phyloP scores from a whole-genome alignment of 345 rosid genomes.

The Sisymbrium irio region DNA sequence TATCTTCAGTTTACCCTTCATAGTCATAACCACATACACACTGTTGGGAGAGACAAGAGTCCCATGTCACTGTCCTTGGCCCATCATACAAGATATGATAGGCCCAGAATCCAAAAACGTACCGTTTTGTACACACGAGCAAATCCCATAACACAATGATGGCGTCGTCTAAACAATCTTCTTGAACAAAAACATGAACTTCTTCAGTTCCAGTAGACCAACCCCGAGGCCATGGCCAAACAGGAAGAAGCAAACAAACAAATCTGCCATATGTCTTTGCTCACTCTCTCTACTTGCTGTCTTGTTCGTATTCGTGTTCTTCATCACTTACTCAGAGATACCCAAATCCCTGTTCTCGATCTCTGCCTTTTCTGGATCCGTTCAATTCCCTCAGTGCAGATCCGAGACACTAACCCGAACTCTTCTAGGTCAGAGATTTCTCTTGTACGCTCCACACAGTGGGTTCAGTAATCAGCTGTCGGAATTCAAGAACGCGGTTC shows the following conservation, averaged over 20 bases:
- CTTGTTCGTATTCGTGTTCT: conserved; percentile 33
- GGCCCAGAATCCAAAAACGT: not conserved
- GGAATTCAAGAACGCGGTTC: conserved; percentile 75
- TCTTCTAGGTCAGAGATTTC: conserved; percentile 47
- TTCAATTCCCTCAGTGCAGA: conserved; percentile 46
- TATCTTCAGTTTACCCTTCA: not conserved
- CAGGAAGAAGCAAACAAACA: conserved; percentile 44
- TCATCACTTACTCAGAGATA: conserved; percentile 41
- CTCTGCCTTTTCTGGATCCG: conserved; percentile 38
- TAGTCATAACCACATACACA: not conserved
- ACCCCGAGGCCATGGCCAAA: conserved; percentile 36
- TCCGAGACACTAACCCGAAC: conserved; percentile 22
- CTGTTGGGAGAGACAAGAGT: not conserved
- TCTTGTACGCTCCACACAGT: conserved; percentile 86
- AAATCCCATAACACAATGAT: not conserved
- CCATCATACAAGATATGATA: not conserved
- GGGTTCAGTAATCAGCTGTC: conserved; percentile 96
- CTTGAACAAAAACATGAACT: conserved; percentile 37
- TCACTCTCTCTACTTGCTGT: conserved; percentile 26
- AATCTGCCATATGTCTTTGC: conserved; percentile 38
- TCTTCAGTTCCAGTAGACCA: conserved; percentile 38
- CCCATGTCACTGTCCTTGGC: not conserved
- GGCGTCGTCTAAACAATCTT: not conserved
- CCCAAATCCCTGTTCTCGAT: conserved; percentile 45
- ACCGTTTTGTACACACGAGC: not conserved